These are phyloP conservation scores for Zea luxurians DNA, from an alignment of 176 grass and related monocot genomes.

Conservation along the genomic window DNA sequence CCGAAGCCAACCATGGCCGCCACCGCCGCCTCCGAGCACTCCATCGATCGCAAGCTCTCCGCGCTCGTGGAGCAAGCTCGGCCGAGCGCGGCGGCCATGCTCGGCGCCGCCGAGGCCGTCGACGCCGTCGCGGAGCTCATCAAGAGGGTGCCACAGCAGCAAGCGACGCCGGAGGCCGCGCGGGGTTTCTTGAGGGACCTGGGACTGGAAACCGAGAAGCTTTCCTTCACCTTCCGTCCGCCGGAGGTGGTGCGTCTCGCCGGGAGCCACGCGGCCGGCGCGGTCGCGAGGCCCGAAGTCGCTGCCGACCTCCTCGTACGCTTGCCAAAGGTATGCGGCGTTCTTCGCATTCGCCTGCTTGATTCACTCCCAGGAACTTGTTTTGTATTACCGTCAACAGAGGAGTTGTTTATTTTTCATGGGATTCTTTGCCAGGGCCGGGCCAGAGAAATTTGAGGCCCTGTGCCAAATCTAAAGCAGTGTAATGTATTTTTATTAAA, in stretches of 20 bases:
- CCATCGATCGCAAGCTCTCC: slow-evolving; percentile 61
- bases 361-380: not conserved
- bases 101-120: slow-evolving; percentile 41
- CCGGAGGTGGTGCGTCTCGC: slow-evolving; percentile 57
- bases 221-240: slow-evolving; percentile 55
- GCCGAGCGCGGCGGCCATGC: slow-evolving; percentile 37
- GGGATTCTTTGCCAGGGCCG: not conserved
- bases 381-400: not conserved
- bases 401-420: not conserved
- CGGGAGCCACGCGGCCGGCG: slow-evolving; percentile 63
- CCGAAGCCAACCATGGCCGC: slow-evolving; percentile 30
- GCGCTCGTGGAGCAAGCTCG: slow-evolving; percentile 56
- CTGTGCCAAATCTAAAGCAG: no score
- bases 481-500: no score
- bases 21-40: slow-evolving; percentile 26
- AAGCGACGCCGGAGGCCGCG: slow-evolving; percentile 38
- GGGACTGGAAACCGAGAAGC: slow-evolving; percentile 50
- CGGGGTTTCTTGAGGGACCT: slow-evolving; percentile 67
- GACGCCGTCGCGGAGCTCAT: slow-evolving; percentile 57
- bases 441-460: no score
- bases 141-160: slow-evolving; percentile 53
- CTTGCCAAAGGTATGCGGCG: slow-evolving; percentile 67
- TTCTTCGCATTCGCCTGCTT: not conserved
- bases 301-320: slow-evolving; percentile 68
- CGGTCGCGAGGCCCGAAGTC: slow-evolving; percentile 66